These are phyloP conservation scores for Nidularia pulvinata DNA, from an alignment of 768 basidiomycete genomes.

Conservation along the genomic window DNA sequence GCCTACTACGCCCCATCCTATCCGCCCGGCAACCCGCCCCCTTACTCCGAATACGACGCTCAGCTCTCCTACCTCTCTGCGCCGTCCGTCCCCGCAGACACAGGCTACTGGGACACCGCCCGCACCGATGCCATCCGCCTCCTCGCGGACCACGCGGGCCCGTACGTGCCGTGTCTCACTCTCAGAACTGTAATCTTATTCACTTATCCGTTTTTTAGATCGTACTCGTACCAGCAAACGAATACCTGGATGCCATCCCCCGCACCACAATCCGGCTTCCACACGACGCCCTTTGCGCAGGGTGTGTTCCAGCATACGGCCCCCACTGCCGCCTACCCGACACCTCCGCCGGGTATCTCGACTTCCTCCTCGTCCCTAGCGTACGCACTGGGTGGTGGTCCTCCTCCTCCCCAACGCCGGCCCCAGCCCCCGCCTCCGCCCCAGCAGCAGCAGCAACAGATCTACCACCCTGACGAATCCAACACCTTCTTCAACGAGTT, in stretches of 20 bases:
- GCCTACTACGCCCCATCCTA: conserved; percentile 43
- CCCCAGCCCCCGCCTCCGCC: conserved; percentile 7
- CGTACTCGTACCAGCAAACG: conserved; percentile 40
- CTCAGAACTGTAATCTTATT: conserved; percentile 13
- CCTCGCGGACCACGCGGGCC: conserved; percentile 49
- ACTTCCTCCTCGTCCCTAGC: conserved; percentile 78
- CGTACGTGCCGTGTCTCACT: conserved; percentile 32
- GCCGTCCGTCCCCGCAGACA: conserved; percentile 41
- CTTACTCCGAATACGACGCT: conserved; percentile 69
- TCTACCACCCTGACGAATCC: conserved; percentile 58
- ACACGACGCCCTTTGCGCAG: conserved; percentile 58
- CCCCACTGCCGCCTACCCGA: conserved; percentile 69
- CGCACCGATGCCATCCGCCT: conserved; percentile 62
- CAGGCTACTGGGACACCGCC: conserved; percentile 64
- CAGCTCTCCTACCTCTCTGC: conserved; percentile 58
- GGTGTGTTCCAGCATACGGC: conserved; percentile 63
- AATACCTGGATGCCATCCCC: conserved; percentile 38
- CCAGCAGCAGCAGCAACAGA: conserved; percentile 14
- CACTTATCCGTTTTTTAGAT: conserved; percentile 21
- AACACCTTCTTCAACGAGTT: conserved; percentile 66
- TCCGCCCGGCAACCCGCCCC: conserved; percentile 42
- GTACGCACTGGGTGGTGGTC: conserved; percentile 58
- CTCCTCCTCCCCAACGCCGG: neutral
- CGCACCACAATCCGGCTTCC: conserved; percentile 47
- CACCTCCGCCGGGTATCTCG: conserved; percentile 63